phyloP scores from a whole-genome alignment of 75 land plant species.

The Cupressus sempervirens region DNA sequence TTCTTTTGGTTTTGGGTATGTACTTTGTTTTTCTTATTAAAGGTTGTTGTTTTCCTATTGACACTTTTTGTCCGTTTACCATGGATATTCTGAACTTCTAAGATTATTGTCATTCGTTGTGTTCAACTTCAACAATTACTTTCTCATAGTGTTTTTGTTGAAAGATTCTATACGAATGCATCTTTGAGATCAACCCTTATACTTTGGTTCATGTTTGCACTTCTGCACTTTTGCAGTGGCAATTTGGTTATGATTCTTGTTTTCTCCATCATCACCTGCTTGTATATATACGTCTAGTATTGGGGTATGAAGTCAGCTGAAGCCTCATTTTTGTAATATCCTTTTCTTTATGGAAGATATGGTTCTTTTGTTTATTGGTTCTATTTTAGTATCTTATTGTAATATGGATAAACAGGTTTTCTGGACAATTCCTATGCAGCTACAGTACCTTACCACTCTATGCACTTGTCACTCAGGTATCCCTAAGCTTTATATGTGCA shows the following conservation, averaged over 20 bases:
- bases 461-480: constrained; percentile 88
- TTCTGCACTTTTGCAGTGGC: constrained; percentile 51
- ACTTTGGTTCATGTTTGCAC: constrained; percentile 8
- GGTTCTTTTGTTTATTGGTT: background rate
- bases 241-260: constrained; percentile 64
- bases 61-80: background rate
- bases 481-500: background rate
- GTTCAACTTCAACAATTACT: background rate
- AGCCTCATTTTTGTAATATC: background rate
- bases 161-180: background rate
- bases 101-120: background rate
- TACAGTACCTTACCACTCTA: constrained; percentile 84
- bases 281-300: constrained; percentile 46
- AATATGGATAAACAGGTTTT: constrained; percentile 35
- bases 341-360: background rate
- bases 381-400: background rate
- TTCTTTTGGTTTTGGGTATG: constrained; percentile 47
- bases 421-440: constrained; percentile 80
- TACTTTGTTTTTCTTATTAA: background rate
- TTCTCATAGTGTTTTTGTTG: constrained; percentile 5
- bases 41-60: background rate
- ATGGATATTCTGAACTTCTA: background rate
- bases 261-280: constrained; percentile 29
- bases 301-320: constrained; percentile 43
- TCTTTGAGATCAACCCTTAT: background rate